Base-by-base conservation (phyloP, 495 filamentous ascomycete genomes). In the Hypoxylon rickii region DNA sequence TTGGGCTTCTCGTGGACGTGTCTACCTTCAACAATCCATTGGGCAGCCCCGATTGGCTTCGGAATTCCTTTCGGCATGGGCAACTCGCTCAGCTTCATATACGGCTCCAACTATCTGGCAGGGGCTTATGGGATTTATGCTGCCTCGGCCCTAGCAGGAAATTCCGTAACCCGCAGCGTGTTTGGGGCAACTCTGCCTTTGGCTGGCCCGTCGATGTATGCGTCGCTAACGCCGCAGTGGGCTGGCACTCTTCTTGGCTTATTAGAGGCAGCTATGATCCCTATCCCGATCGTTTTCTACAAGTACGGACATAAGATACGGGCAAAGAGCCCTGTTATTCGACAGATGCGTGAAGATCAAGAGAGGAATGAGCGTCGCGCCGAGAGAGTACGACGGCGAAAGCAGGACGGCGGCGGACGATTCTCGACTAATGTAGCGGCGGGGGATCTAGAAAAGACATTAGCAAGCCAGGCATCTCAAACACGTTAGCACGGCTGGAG, bases 1-100 rank as follows among this genome's bases (percentile, higher is more conserved):
- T 75, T 96, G 3, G 82, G 81, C 70, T 96, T 96, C 63, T 81
- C 84, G 19, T 92, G 89, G 89, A 96, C 90, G 0, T 89, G 86
- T 44, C 78, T 83, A 0, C 88, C 89, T 0, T 75, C 76, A 0
- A 78, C 82, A 2, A 89, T 92, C 24, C 90, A 87, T 66, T 90
- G 88, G 84, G 80, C 86, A 33, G 73, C 83, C 41, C 87, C 89
- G 13, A 85, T 94, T 58, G 69, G 88, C 3, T 86, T 88, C 3
- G 89, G 90, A 16, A 77, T 95, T 5, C 87, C 87, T 4, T 96
- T 93, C 64, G 89, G 89, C 11, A 74, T 83, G 2, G 90, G 90
- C 0, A 94, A 93, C 58, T 83, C 83, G 1, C 77, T 84, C 2
- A 82, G 86, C 44, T 96, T 95, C 69, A 90, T 94, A 61, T 92